Evolutionary conservation across 1,284 basidiomycete species (phyloP).

Genomic region (Wolfiporia cocos): DNA sequence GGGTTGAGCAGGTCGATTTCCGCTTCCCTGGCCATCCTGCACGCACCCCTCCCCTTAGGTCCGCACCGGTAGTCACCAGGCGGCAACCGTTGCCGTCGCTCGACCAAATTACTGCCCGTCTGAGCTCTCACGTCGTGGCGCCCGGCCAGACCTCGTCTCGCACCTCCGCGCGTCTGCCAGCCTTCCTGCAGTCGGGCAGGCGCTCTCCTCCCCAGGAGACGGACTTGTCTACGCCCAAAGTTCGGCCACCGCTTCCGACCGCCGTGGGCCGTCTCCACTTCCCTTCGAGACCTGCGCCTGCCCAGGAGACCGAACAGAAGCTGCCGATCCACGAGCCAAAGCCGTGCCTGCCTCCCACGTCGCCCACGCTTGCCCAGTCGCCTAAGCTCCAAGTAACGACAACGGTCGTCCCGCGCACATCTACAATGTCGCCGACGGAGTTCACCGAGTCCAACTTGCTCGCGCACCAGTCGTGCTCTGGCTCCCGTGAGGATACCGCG

Average conservation of each 20-base stretch:
- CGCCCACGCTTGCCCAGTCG: constrained; percentile 30
- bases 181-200: constrained; percentile 33
- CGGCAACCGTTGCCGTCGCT: constrained; percentile 52
- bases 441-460: constrained; percentile 49
- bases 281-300: constrained; percentile 16
- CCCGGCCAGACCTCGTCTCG: constrained; percentile 17
- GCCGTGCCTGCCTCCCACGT: constrained; percentile 18
- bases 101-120: constrained; percentile 65
- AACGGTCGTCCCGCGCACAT: constrained; percentile 40
- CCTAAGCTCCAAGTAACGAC: constrained; percentile 45
- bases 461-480: constrained; percentile 28
- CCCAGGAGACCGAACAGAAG: constrained; percentile 26
- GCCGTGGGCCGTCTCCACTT: constrained; percentile 46
- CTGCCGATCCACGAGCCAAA: constrained; percentile 17
- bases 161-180: constrained; percentile 33
- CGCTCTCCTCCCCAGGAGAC: constrained; percentile 10
- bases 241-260: constrained; percentile 32
- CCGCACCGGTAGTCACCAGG: constrained; percentile 11
- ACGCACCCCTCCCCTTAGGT: constrained; percentile 12
- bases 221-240: constrained; percentile 9
- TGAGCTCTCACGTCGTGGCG: constrained; percentile 31
- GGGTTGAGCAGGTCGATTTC: constrained; percentile 68
- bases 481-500: constrained; percentile 47
- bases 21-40: constrained; percentile 30
- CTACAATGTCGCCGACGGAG: constrained; percentile 36